Base-by-base conservation (phyloP, 768 basidiomycete genomes). In the Hygrocybe punicea region DNA sequence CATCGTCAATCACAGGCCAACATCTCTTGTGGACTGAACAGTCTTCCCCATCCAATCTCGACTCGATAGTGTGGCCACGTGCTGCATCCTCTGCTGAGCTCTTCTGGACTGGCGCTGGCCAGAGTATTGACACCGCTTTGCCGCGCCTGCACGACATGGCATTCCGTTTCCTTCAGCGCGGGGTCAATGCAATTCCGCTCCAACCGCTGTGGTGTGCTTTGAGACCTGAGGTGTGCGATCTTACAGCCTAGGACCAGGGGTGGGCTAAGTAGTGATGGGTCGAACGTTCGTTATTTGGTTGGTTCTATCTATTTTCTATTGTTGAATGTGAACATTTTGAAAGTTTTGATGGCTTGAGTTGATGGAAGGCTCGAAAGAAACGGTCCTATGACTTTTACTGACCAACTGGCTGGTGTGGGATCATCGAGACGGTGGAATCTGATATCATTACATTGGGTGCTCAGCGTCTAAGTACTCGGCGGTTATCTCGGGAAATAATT, bases 21-120 rank as follows among this genome's bases (percentile, higher is more conserved):
- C 82, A 86, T 33, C 78, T 84, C 1, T 74, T 91, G 2, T 91
- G 87, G 88, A 79, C 84, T 0, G 89, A 91, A 65, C 88, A 90
- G 66, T 81, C 86, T 0, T 79, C 80, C 7, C 79, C 86, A n/a
- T 73, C 78, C 55, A 91, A 86, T 63, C 68, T 91, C 24, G 89
- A 91, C 62, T 63, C 81, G 2, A 84, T 83, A 48, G 76, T 80
- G 1, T 91, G 89, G 89, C 89, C 87, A 11, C 78, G 87, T 51
- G 84, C 85, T 13, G 85, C 84, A 0, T 80, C 82, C 1, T 81
- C 83, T 11, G 88, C 88, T 0, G 90, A 91, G 74, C 65, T 90
- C 14, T 91, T 89, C 69, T 91, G 89, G 89, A 83, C 81, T 1
- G 87, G 88, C 3, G 66, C 74, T 13, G 75, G 58, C 9, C 70